Percentiles rank a stretch among this genome's conserved stretches.
These are phyloP conservation scores for Aspergillus candidus DNA, from an alignment of 2,329 filamentous ascomycete genomes.

Conservation along the genomic window DNA sequence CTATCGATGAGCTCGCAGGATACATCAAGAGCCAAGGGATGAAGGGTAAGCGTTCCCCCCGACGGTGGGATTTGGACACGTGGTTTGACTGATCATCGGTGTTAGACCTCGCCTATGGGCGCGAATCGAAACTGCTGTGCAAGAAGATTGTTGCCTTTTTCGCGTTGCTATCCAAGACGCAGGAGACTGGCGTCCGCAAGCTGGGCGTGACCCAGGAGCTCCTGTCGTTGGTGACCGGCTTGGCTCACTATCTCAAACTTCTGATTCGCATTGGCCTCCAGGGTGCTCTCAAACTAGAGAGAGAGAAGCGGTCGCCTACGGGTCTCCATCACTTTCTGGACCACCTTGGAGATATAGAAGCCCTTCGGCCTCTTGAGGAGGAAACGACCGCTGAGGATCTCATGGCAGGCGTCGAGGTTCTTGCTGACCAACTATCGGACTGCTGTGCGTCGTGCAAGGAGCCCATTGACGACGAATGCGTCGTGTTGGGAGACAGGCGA, in stretches of 20 bases:
- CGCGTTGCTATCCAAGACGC: constrained; percentile 85
- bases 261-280: constrained; percentile 95
- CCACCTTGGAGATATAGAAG: constrained; percentile 77
- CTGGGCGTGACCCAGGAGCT: constrained; percentile 95
- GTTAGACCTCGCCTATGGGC: constrained; percentile 76
- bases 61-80: no score
- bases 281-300: constrained; percentile 83
- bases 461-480: constrained; percentile 91
- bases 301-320: constrained; percentile 67
- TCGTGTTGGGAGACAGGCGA: constrained; percentile 64
- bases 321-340: constrained; percentile 78
- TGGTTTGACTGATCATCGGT: background rate
- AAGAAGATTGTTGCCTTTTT: constrained; percentile 99
- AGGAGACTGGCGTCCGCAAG: constrained; percentile 82
- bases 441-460: constrained; percentile 75
- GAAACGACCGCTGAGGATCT: constrained; percentile 61
- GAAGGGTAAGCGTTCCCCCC: constrained; percentile 57
- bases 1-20: constrained; percentile 76
- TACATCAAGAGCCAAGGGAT: constrained; percentile 63
- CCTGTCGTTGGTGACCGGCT: constrained; percentile 90
- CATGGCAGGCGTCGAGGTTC: constrained; percentile 57
- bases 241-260: constrained; percentile 95
- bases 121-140: constrained; percentile 97
- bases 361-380: constrained; percentile 56
- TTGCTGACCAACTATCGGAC: constrained; percentile 73